Percentiles rank a stretch among this genome's conserved stretches.
Conservation (phyloP, 2,329 filamentous ascomycete genomes). For the Aspergillus sp. region DNA sequence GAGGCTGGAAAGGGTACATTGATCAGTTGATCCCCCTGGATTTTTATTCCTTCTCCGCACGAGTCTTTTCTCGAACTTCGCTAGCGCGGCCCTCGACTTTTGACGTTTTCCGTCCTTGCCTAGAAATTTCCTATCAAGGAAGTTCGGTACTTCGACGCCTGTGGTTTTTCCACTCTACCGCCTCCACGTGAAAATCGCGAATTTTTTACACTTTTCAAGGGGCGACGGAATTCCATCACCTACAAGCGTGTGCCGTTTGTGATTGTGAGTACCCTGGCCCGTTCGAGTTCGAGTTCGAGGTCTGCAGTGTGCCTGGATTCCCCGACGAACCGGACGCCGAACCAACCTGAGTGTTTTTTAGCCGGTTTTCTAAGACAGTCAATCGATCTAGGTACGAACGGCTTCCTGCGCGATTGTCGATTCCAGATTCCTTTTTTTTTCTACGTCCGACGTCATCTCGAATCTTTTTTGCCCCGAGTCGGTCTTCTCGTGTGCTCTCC, state of each 20-base stretch:
- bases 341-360: constrained; percentile 11
- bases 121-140: constrained; percentile 9
- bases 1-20: constrained; percentile 20
- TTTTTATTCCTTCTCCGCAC: constrained; percentile 19
- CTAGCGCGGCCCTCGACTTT: constrained; percentile 15
- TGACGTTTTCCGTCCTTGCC: constrained; percentile 13
- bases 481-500: constrained; percentile 13
- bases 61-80: constrained; percentile 21
- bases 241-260: constrained; percentile 6
- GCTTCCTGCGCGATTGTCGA: background rate
- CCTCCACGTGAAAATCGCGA: constrained; percentile 31
- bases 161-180: constrained; percentile 5
- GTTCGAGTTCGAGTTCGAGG: constrained; percentile 3
- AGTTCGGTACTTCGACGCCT: constrained; percentile 10
- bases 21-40: constrained; percentile 21
- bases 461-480: background rate
- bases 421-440: background rate
- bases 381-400: constrained; percentile 3
- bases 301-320: constrained; percentile 13
- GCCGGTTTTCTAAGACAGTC: constrained; percentile 6
- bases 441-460: background rate
- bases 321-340: constrained; percentile 15
- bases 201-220: constrained; percentile 21
- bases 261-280: constrained; percentile 13
- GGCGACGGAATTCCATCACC: constrained; percentile 15